phyloP scores from a whole-genome alignment of 345 rosid species.

The Lumnitzera littorea region DNA sequence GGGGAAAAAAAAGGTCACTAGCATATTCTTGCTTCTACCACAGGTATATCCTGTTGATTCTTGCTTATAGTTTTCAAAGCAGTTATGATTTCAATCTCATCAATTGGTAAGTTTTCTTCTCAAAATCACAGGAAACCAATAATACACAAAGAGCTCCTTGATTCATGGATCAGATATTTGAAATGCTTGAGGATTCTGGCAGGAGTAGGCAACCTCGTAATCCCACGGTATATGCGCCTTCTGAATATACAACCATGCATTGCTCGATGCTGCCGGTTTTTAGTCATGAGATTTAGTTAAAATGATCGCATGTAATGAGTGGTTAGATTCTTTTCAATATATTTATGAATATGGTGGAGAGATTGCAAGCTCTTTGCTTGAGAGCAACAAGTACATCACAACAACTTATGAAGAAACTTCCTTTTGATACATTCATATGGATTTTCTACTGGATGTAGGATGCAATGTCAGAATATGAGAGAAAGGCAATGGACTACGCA shows the following conservation, averaged over 20 bases:
- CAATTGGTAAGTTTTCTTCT: background rate
- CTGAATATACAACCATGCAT: slow-evolving; percentile 34
- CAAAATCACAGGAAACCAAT: background rate
- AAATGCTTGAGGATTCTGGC: slow-evolving; percentile 57
- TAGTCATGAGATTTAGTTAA: background rate
- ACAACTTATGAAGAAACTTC: too few species aligned
- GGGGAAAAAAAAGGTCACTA: too few species aligned
- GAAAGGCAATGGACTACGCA: slow-evolving; percentile 65
- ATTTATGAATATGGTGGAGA: too few species aligned
- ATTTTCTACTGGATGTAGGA: slow-evolving; percentile 35
- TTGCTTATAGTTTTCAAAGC: too few species aligned
- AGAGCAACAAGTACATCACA: background rate
- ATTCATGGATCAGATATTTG: slow-evolving; percentile 69
- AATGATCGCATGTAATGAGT: background rate
- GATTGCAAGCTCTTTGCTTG: too few species aligned
- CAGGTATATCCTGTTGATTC: too few species aligned
- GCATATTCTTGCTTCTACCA: too few species aligned
- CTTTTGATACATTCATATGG: too few species aligned
- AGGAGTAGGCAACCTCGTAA: slow-evolving; percentile 28
- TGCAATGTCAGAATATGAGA: slow-evolving; percentile 54
- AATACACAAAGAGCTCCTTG: slow-evolving; percentile 3
- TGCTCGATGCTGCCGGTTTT: slow-evolving; percentile 46
- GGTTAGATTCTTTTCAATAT: too few species aligned
- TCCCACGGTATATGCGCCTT: slow-evolving; percentile 32
- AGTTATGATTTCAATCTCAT: too few species aligned